These are phyloP conservation scores for Dentipellis sp. DNA, from an alignment of 768 basidiomycete species.

Conservation along the genomic window DNA sequence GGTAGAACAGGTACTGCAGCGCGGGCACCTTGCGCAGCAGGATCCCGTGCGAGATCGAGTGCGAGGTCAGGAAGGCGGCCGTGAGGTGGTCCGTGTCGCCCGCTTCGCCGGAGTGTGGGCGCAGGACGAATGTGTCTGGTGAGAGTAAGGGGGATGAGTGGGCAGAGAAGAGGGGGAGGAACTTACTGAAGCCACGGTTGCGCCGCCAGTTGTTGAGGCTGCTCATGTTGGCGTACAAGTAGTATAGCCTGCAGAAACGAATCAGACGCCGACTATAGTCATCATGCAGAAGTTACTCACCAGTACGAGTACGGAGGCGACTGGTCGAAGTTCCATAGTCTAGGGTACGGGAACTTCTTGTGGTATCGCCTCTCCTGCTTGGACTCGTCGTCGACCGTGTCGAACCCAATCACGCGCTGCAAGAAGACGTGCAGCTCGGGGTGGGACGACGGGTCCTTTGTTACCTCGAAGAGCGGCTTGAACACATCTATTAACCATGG, in stretches of 20 bases:
- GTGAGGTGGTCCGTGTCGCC: conserved; percentile 97
- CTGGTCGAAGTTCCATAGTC: conserved; percentile 80
- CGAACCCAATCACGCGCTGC: conserved; percentile 92
- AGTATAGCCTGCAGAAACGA: conserved; percentile 64
- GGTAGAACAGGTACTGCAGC: conserved; percentile 92
- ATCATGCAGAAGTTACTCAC: conserved; percentile 33
- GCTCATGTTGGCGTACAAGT: conserved; percentile 95
- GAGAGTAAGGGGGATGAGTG: conserved; percentile 1
- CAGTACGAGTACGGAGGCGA: conserved; percentile 96
- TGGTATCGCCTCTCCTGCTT: conserved; percentile 88
- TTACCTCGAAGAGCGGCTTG: conserved; percentile 91
- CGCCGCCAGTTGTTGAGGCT: conserved; percentile 92
- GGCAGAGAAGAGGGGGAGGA: not conserved
- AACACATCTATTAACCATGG: conserved; percentile 62
- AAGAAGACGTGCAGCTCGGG: conserved; percentile 94
- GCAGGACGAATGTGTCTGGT: conserved; percentile 89
- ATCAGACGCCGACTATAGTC: not conserved
- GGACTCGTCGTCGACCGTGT: conserved; percentile 98
- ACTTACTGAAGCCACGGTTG: conserved; percentile 81
- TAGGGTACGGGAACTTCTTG: conserved; percentile 89
- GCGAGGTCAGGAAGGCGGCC: conserved; percentile 91
- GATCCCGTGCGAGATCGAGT: conserved; percentile 99
- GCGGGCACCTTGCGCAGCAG: conserved; percentile 95
- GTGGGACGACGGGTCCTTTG: conserved; percentile 79
- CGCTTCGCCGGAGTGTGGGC: conserved; percentile 96